Evolutionary conservation across 345 rosid genomes (phyloP).

Genomic region (Lumnitzera littorea): DNA sequence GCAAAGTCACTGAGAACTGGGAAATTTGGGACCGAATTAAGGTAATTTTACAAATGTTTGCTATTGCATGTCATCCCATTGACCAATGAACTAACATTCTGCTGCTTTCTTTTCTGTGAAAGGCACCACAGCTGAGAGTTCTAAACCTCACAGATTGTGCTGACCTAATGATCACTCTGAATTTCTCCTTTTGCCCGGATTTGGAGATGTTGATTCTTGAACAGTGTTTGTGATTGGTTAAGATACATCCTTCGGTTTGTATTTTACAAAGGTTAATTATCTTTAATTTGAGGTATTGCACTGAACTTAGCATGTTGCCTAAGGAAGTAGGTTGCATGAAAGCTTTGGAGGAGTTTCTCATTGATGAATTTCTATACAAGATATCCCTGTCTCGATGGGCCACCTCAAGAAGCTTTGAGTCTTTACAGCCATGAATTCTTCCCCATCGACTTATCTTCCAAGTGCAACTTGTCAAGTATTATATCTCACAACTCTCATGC

Average conservation of each 20-base stretch:
- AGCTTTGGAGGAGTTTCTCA: slow-evolving; percentile 1
- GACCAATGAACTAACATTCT: too few relatives aligned
- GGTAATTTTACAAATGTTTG: neutral
- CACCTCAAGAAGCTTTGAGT: neutral
- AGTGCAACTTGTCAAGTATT: neutral
- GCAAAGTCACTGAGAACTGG: neutral
- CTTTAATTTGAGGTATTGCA: slow-evolving; percentile 6
- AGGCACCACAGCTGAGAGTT: neutral
- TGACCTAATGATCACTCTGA: neutral
- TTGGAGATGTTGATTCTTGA: slow-evolving; percentile 4
- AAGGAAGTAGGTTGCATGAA: too few relatives aligned
- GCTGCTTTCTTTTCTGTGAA: too few relatives aligned
- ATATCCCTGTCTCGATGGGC: neutral
- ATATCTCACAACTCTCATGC: neutral
- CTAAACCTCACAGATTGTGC: slow-evolving; percentile 8
- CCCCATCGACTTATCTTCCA: neutral
- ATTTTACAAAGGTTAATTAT: neutral
- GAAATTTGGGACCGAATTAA: neutral
- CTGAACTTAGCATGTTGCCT: neutral
- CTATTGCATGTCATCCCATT: too few relatives aligned
- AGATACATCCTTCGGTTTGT: slow-evolving; percentile 1
- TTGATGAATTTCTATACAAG: neutral
- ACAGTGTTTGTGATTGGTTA: neutral
- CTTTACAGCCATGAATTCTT: neutral
- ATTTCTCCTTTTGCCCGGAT: neutral